Evolutionary conservation across 2,329 filamentous ascomycete species (phyloP).

Genomic region (Microcera coccophila): DNA sequence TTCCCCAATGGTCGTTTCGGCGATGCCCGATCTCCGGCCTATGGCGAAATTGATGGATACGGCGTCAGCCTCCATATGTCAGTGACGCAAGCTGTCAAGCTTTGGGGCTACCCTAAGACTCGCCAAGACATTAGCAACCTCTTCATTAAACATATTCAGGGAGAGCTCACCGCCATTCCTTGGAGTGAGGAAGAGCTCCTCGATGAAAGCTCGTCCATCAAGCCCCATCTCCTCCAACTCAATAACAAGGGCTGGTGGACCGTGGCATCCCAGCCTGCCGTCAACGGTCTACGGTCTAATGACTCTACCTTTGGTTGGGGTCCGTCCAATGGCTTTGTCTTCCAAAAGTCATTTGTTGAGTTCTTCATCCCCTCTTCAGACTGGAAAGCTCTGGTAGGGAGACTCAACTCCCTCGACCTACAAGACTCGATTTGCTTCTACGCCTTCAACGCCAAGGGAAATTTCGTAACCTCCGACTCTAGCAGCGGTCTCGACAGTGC

Average conservation of each 20-base stretch:
- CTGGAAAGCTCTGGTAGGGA: slow-evolving; percentile 63
- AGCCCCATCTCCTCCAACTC: slow-evolving; percentile 66
- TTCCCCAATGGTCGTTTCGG: slow-evolving; percentile 96
- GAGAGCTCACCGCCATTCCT: slow-evolving; percentile 75
- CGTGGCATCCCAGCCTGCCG: slow-evolving; percentile 88
- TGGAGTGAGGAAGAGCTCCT: slow-evolving; percentile 91
- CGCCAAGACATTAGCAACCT: slow-evolving; percentile 69
- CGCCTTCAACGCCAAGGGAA: slow-evolving; percentile 73
- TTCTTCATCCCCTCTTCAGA: slow-evolving; percentile 78
- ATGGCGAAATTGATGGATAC: slow-evolving; percentile 97
- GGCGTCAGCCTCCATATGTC: slow-evolving; percentile 93
- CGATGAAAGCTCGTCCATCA: slow-evolving; percentile 79
- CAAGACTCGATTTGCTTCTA: slow-evolving; percentile 78
- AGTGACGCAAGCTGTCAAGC: slow-evolving; percentile 71
- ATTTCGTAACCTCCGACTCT: slow-evolving; percentile 68
- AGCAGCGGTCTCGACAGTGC: slow-evolving; percentile 32
- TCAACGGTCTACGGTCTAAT: slow-evolving; percentile 76
- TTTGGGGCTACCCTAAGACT: slow-evolving; percentile 78
- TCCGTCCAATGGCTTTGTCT: slow-evolving; percentile 86
- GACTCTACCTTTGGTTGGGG: slow-evolving; percentile 90
- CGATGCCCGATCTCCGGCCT: slow-evolving; percentile 86
- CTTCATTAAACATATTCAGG: slow-evolving; percentile 77
- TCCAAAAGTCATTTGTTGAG: slow-evolving; percentile 97
- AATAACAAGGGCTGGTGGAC: slow-evolving; percentile 92
- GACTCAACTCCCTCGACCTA: slow-evolving; percentile 56